Evolutionary conservation across 1,139 yeast species (phyloP).

Genomic region (Debaryomyces sp.): DNA sequence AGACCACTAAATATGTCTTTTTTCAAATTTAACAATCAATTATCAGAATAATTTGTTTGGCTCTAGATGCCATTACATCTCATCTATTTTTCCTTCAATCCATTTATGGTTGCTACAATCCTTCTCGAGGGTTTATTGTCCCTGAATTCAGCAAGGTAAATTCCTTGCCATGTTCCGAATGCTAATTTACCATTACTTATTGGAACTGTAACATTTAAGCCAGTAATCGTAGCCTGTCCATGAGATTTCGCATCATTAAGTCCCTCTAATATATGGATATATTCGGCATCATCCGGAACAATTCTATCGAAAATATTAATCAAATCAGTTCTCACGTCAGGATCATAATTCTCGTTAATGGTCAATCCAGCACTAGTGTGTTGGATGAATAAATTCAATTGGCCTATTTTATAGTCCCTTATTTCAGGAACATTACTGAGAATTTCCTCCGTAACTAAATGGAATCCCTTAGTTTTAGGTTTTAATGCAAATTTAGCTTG

Average conservation of each 20-base stretch:
- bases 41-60: background rate
- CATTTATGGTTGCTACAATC: slow-evolving; percentile 75
- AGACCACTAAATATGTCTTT: background rate
- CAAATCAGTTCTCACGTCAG: slow-evolving; percentile 76
- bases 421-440: slow-evolving; percentile 59
- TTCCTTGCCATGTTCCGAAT: slow-evolving; percentile 86
- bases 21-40: background rate
- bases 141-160: slow-evolving; percentile 75
- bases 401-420: slow-evolving; percentile 61
- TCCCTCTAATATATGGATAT: slow-evolving; percentile 73
- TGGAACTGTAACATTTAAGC: slow-evolving; percentile 68
- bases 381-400: slow-evolving; percentile 66
- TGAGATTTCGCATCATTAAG: slow-evolving; percentile 87
- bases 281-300: slow-evolving; percentile 70
- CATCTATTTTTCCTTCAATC: slow-evolving; percentile 35
- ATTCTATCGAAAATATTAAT: slow-evolving; percentile 60
- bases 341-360: slow-evolving; percentile 78
- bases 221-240: slow-evolving; percentile 65
- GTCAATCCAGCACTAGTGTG: slow-evolving; percentile 82
- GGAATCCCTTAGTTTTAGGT: slow-evolving; percentile 67
- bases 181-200: slow-evolving; percentile 68
- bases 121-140: slow-evolving; percentile 62
- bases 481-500: slow-evolving; percentile 59
- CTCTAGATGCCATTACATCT: background rate
- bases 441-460: slow-evolving; percentile 71